Conservation (phyloP, 495 filamentous ascomycete species). For the Podospora pseudocomata region DNA sequence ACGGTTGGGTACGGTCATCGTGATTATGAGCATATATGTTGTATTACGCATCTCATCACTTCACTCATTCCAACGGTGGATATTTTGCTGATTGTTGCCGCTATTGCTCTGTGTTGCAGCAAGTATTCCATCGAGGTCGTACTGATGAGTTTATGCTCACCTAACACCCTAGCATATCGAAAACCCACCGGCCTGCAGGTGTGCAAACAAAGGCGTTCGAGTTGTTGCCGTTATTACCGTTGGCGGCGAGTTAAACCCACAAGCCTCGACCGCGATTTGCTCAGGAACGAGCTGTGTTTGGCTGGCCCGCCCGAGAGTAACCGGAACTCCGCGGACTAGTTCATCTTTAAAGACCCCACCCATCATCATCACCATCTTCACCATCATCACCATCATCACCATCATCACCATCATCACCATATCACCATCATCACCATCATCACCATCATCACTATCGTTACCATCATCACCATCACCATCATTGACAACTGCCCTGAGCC, state of each 20-base stretch:
- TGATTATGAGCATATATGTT: background rate
- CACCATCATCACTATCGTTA: no score
- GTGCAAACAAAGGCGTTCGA: background rate
- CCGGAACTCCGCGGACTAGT: background rate
- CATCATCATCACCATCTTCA: no score
- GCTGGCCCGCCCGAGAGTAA: background rate
- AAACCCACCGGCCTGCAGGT: background rate
- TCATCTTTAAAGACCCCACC: background rate
- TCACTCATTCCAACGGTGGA: background rate
- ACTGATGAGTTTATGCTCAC: no score
- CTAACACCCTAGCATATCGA: background rate
- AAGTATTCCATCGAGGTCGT: no score
- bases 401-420: no score
- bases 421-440: no score
- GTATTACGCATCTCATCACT: background rate
- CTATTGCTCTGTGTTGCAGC: no score
- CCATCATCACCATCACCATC: no score
- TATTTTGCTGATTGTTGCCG: background rate
- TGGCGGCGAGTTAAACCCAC: background rate
- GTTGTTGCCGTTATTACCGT: background rate
- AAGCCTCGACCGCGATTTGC: no score
- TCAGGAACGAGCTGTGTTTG: background rate
- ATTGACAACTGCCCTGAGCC: no score
- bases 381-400: no score
- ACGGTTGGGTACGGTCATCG: background rate